Evolutionary conservation across 108 stramenopile species (phyloP).

Genomic region (Nannochloropsis gaditana): DNA sequence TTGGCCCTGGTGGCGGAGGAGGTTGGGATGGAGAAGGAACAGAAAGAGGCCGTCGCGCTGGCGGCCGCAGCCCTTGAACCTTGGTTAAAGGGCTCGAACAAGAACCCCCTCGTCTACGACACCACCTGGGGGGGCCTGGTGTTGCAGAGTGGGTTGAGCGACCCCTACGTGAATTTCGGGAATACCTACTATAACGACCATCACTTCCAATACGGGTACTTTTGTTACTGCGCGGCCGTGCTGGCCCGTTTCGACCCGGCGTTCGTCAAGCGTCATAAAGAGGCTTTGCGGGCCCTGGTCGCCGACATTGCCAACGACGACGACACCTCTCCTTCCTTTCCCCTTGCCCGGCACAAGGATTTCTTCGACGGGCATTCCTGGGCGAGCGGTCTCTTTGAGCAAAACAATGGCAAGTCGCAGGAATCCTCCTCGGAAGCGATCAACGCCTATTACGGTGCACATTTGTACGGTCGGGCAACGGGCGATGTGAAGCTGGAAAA

Average conservation of each 20-base stretch:
- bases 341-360: conserved; percentile 42
- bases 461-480: conserved; percentile 74
- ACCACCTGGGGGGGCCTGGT: conserved; percentile 29
- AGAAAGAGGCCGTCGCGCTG: conserved; percentile 22
- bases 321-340: conserved; percentile 18
- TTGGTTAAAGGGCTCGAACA: conserved; percentile 24
- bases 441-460: conserved; percentile 89
- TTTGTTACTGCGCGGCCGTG: conserved; percentile 23
- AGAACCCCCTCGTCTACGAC: conserved; percentile 36
- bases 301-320: conserved; percentile 30
- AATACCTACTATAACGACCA: conserved; percentile 53
- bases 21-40: conserved; percentile 37
- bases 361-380: conserved; percentile 50
- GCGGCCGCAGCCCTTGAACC: background rate
- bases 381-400: conserved; percentile 54
- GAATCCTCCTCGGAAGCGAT: conserved; percentile 92
- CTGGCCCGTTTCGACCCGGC: conserved; percentile 24
- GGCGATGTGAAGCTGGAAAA: conserved; percentile 36
- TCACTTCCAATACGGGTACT: conserved; percentile 57
- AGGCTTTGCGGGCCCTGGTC: conserved; percentile 27
- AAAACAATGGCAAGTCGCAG: conserved; percentile 85
- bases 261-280: background rate
- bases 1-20: conserved; percentile 56
- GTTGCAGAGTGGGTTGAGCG: conserved; percentile 1
- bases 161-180: conserved; percentile 35